Evolutionary conservation across 1,284 basidiomycete genomes (phyloP).

Genomic region (Malassezia arunalokei): DNA sequence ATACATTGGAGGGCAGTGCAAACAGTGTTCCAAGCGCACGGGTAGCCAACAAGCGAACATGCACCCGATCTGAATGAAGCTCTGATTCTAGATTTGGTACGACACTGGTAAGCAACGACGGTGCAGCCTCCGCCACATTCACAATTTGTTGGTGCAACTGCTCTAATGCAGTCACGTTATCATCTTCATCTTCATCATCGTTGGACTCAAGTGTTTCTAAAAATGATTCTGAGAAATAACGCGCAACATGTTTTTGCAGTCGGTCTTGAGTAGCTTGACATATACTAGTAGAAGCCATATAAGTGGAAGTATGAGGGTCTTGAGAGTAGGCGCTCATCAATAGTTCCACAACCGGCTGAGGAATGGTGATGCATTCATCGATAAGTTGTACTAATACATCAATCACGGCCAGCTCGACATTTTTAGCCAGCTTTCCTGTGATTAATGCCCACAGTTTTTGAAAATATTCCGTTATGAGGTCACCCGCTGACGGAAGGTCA

Average conservation of each 20-base stretch:
- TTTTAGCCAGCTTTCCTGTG: constrained; percentile 53
- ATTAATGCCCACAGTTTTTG: constrained; percentile 57
- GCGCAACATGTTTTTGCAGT: constrained; percentile 74
- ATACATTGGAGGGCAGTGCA: constrained; percentile 46
- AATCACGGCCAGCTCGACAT: constrained; percentile 72
- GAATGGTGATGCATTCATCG: constrained; percentile 67
- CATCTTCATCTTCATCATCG: neutral
- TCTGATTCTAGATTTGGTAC: constrained; percentile 88
- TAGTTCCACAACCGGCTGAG: constrained; percentile 64
- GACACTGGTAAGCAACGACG: constrained; percentile 70
- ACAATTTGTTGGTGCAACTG: constrained; percentile 67
- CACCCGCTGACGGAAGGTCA: constrained; percentile 74
- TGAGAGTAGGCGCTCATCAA: constrained; percentile 76
- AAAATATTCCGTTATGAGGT: constrained; percentile 72
- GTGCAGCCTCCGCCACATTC: constrained; percentile 67
- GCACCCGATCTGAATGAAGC: constrained; percentile 62
- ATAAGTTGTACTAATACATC: constrained; percentile 81
- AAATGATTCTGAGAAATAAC: constrained; percentile 48
- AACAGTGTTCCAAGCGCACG: constrained; percentile 82
- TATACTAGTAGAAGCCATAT: constrained; percentile 73
- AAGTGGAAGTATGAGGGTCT: constrained; percentile 52
- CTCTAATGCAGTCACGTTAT: constrained; percentile 48
- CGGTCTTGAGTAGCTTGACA: constrained; percentile 73
- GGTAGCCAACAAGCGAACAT: constrained; percentile 65
- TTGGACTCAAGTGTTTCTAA: constrained; percentile 13